Conservation (phyloP, 2,329 filamentous ascomycete genomes). For the Gaeumannomyces tritici region DNA sequence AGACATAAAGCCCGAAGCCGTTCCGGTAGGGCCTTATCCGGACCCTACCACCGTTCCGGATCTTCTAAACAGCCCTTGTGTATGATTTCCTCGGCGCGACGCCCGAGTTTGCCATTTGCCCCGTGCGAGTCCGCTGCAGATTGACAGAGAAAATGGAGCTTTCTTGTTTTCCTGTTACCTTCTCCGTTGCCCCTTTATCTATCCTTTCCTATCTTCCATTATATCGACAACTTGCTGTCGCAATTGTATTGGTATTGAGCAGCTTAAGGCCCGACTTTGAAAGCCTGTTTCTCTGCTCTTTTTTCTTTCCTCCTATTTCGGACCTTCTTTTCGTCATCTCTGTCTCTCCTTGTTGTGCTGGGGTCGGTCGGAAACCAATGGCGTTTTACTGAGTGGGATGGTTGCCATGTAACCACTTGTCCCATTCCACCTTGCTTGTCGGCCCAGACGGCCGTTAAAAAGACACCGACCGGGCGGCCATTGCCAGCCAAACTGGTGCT, state of each 20-base stretch:
- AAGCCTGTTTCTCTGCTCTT: background rate
- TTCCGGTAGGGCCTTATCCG: background rate
- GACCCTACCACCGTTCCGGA: background rate
- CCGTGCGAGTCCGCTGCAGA: background rate
- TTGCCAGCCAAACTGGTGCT: background rate
- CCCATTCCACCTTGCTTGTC: background rate
- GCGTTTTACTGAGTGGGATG: background rate
- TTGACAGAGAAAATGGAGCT: background rate
- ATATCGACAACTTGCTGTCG: background rate
- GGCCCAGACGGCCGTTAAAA: background rate
- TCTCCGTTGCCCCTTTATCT: background rate
- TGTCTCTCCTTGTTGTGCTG: background rate
- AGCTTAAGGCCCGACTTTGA: background rate
- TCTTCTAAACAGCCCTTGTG: background rate
- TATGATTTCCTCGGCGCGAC: background rate
- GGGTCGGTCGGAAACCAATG: background rate
- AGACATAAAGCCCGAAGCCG: background rate
- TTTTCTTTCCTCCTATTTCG: background rate
- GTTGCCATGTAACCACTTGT: background rate
- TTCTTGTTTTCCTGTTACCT: background rate
- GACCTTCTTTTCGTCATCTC: background rate
- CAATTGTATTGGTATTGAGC: background rate
- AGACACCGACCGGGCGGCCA: background rate
- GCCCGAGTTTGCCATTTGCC: background rate
- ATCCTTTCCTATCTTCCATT: background rate